Base-by-base conservation (phyloP, 2,329 filamentous ascomycete species). In the Paraconiothyrium sp. region DNA sequence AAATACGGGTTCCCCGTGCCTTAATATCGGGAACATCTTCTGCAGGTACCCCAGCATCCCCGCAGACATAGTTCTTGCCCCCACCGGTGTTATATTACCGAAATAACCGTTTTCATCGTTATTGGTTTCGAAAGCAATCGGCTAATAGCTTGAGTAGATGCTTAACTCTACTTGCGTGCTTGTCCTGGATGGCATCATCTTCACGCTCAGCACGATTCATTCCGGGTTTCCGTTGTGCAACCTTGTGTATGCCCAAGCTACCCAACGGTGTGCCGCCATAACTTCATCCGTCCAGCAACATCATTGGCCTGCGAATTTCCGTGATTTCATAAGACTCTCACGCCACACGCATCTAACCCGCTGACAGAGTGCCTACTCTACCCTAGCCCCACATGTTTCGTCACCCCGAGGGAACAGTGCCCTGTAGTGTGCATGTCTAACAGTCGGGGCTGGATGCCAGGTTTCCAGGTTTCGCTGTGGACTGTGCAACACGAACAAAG, bases 91-190 rank as follows among this genome's bases (percentile, higher is more conserved):
- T 61, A 48, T 58, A 51, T 55, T 54, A 58, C 54, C 59, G 55
- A 49, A 48, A 61, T 65, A 65, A 67, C 69, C 64, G 49, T 59
- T n/a, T 55, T 39, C 24, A 35, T 34, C 44, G 32, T 59, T 46
- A 69, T 69, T 67, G 59, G 57, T 62, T 58, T 60, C 47, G 34
- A 49, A 13, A 30, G 51, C 24, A 30, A 61, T 70, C 67, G 70
- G 68, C 52, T 73, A 69, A 72, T 67, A 59, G 65, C 68, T 73
- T 70, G 60, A 59, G 62, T 63, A 58, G 60, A 67, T 66, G 68
- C 64, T 70, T 70, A 66, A 62, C 27, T 67, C 48, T 60, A 67
- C 63, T 14, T 62, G 54, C 51, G 56, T 44, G 43, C 43, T 56
- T 41, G 27, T 59, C 52, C 32, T 54, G 30, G 58, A 65, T 67